Evolutionary conservation across 2,329 filamentous ascomycete genomes (phyloP).

Genomic region (Pyrenophora graminea): DNA sequence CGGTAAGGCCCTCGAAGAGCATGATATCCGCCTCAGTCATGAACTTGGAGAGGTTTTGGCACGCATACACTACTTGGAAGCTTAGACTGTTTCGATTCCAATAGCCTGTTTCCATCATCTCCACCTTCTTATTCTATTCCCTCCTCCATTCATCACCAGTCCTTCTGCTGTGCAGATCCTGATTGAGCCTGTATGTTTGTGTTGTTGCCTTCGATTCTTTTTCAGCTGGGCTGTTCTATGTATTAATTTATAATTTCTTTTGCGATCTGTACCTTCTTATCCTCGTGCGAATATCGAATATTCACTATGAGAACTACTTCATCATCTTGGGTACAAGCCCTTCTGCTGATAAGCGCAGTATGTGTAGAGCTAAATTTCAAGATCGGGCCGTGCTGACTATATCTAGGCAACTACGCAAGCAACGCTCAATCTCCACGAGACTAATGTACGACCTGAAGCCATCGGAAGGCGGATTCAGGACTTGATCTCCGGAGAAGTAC

Average conservation of each 20-base stretch:
- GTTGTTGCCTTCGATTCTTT: conserved; percentile 27
- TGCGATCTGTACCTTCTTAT: background rate
- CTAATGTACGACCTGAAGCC: conserved; percentile 25
- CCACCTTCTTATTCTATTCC: conserved; percentile 22
- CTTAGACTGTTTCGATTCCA: conserved; percentile 34
- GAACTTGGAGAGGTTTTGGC: conserved; percentile 38
- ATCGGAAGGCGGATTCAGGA: conserved; percentile 33
- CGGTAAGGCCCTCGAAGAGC: conserved; percentile 31
- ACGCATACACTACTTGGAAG: conserved; percentile 26
- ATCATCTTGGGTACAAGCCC: conserved; percentile 28
- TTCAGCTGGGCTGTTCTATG: conserved; percentile 44
- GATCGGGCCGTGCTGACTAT: conserved; percentile 20
- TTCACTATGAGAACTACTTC: conserved; percentile 39
- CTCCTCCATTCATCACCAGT: conserved; percentile 29
- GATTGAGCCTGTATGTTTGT: conserved; percentile 43
- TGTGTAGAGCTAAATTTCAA: conserved; percentile 9
- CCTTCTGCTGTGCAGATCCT: conserved; percentile 44
- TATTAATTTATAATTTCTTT: conserved; percentile 36
- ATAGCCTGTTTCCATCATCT: conserved; percentile 21
- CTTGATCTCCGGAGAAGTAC: conserved; percentile 26
- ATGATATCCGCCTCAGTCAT: conserved; percentile 31
- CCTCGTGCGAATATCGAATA: background rate
- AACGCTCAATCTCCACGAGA: conserved; percentile 31
- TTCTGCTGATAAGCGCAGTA: conserved; percentile 40
- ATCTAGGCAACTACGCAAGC: conserved; percentile 32